Base-by-base conservation (phyloP, 768 basidiomycete genomes). In the Candolleomyces eurysporus region DNA sequence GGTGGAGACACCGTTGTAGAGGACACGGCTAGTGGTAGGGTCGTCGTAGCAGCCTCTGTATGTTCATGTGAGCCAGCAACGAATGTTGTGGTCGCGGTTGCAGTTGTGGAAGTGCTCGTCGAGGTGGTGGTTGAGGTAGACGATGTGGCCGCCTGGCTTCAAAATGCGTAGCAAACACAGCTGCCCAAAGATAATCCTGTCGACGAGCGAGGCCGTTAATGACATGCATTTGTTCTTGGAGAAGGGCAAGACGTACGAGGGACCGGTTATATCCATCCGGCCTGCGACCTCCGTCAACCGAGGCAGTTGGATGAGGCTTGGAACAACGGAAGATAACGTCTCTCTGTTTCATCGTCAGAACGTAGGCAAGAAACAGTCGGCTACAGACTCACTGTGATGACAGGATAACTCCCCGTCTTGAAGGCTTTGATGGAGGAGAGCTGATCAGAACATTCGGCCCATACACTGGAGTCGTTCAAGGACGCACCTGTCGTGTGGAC, bases 171-270 rank as follows among this genome's bases (percentile, higher is more conserved):
- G 85, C 76, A 67, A 89, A 83, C 1, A 85, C 87, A 19, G 83
- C 82, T 0, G 82, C 88, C 84, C 86, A 92, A 62, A 91, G 78
- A 16, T 78, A 80, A 67, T 89, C 86, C 76, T 85, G 45, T 7
- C 32, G 14, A 7, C 30, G 46, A 4, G 11, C 31, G 21, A 55
- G 42, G 50, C 22, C 19, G 43, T 8, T 13, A 26, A 5, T 48
- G 13, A 40, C 13, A 11, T 36, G 19, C 42, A 21, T 51, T 53
- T 13, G 16, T 21, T n/a, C 17, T 40, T 58, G 67, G 60, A 11
- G 36, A 36, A 11, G 36, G 67, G 61, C 43, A 36, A 9, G 62
- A 69, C 77, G 65, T 71, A 86, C 85, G 61, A 82, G 66, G 5
- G 80, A 75, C 79, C 79, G 82, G 65, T 84, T 74, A 70, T 73